phyloP scores from a whole-genome alignment of 75 land plant genomes.

The Cunninghamia lanceolata region DNA sequence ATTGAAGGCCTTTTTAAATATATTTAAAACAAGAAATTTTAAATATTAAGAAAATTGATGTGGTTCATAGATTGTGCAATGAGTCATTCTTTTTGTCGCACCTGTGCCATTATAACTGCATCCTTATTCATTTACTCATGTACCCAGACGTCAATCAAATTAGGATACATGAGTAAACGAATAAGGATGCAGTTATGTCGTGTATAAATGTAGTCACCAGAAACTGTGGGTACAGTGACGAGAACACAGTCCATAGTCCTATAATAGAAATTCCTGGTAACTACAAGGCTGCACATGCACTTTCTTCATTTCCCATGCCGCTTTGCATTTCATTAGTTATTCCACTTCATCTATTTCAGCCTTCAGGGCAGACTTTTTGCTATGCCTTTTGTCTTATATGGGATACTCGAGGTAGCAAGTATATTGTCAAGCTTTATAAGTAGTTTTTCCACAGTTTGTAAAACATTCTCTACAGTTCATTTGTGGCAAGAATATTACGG shows the following conservation, averaged over 20 bases:
- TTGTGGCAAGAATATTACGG: background rate
- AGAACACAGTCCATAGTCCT: no score
- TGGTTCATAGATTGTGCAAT: background rate
- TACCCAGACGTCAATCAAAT: no score
- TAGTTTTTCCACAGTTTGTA: background rate
- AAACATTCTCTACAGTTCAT: background rate
- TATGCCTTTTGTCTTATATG: background rate
- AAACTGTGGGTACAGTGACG: no score
- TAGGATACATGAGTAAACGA: no score
- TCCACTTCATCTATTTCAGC: background rate
- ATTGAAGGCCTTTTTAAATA: no score
- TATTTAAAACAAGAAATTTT: background rate
- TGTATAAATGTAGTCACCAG: no score
- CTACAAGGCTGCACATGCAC: no score
- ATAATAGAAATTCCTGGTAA: no score
- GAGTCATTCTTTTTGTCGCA: background rate
- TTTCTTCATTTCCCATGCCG: background rate
- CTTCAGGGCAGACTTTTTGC: background rate
- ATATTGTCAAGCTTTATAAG: background rate
- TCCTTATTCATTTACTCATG: no score
- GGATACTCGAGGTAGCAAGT: background rate
- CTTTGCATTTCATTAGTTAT: no score
- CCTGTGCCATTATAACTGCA: background rate
- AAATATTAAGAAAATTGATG: no score
- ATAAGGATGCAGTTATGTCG: no score